phyloP scores from a whole-genome alignment of 805 yeast genomes.

The Lachancea nothofagi region DNA sequence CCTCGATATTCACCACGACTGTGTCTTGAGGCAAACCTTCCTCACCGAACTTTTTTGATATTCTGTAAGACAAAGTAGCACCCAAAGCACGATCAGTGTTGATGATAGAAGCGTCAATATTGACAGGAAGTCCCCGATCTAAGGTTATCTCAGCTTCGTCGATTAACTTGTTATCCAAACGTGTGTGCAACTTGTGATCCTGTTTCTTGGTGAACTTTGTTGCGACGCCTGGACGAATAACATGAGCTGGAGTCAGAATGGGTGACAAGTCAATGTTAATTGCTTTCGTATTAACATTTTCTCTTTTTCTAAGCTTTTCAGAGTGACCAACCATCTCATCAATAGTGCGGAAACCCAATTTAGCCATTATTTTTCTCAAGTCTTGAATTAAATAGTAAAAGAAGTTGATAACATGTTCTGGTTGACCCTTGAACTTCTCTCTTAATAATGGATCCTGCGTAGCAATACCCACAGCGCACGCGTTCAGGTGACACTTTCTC shows the following conservation, averaged over 20 bases:
- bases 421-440: slow-evolving; percentile 90
- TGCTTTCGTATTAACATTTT: slow-evolving; percentile 84
- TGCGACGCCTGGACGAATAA: slow-evolving; percentile 94
- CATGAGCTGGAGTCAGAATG: slow-evolving; percentile 92
- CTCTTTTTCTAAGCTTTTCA: slow-evolving; percentile 80
- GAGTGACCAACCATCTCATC: slow-evolving; percentile 98
- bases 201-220: slow-evolving; percentile 88
- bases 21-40: slow-evolving; percentile 93
- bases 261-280: slow-evolving; percentile 89
- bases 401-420: slow-evolving; percentile 97
- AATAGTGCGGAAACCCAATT: slow-evolving; percentile 88
- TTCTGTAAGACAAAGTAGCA: slow-evolving; percentile 87
- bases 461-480: slow-evolving; percentile 98
- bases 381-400: slow-evolving; percentile 93
- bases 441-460: slow-evolving; percentile 95
- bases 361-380: slow-evolving; percentile 88
- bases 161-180: slow-evolving; percentile 90
- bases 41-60: slow-evolving; percentile 90
- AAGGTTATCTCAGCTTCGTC: slow-evolving; percentile 95
- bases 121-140: slow-evolving; percentile 92
- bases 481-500: slow-evolving; percentile 88
- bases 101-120: slow-evolving; percentile 86
- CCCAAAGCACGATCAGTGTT: slow-evolving; percentile 97
- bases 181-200: slow-evolving; percentile 87
- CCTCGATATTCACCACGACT: slow-evolving; percentile 82